Conservation (phyloP, 768 basidiomycete species). For the Russula compacta region DNA sequence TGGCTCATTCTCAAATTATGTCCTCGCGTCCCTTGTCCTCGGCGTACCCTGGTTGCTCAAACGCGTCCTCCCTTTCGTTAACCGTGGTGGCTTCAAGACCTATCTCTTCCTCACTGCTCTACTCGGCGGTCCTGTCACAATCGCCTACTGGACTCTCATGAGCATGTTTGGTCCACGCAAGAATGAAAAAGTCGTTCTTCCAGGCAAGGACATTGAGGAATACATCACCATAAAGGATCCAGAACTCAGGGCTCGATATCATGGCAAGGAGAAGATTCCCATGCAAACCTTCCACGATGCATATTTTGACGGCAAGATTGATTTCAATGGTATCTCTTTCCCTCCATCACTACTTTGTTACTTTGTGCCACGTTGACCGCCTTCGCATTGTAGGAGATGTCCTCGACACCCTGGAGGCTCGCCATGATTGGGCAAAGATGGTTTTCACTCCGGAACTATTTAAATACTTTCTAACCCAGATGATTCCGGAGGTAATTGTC, state of each 20-base stretch:
- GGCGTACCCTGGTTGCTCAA: slow-evolving; percentile 81
- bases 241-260: slow-evolving; percentile 70
- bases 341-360: background rate
- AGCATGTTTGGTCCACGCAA: slow-evolving; percentile 71
- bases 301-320: slow-evolving; percentile 92
- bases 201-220: slow-evolving; percentile 76
- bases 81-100: slow-evolving; percentile 75
- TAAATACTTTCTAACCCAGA: slow-evolving; percentile 80
- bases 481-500: slow-evolving; percentile 89
- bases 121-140: slow-evolving; percentile 63
- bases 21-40: slow-evolving; percentile 69
- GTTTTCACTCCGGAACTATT: slow-evolving; percentile 84
- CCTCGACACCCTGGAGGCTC: slow-evolving; percentile 84
- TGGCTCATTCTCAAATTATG: slow-evolving; percentile 71
- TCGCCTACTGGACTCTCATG: slow-evolving; percentile 86
- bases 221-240: slow-evolving; percentile 88
- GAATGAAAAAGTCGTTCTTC: slow-evolving; percentile 79
- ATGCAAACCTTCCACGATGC: slow-evolving; percentile 98
- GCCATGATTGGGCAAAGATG: slow-evolving; percentile 95
- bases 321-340: slow-evolving; percentile 72
- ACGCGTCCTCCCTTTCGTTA: slow-evolving; percentile 70
- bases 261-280: slow-evolving; percentile 85
- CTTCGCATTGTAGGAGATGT: slow-evolving; percentile 60
- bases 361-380: slow-evolving; percentile 8
- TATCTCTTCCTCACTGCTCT: slow-evolving; percentile 74